These are phyloP conservation scores for Thermoascus crustaceus DNA, from an alignment of 2,329 filamentous ascomycete genomes.

Conservation along the genomic window DNA sequence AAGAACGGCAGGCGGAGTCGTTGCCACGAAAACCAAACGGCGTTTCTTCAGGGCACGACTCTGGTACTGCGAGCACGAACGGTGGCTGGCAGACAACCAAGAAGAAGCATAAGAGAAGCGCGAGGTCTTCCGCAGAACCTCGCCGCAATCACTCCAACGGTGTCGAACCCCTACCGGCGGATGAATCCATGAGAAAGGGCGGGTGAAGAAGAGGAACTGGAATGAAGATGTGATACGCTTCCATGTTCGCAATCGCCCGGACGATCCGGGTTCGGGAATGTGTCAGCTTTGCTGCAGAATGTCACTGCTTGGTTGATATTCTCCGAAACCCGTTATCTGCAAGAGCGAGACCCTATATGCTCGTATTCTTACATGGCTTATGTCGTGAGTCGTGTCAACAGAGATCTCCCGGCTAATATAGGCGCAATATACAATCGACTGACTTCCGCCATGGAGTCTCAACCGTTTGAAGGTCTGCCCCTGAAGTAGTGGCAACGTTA, in stretches of 20 bases:
- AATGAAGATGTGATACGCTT: no score
- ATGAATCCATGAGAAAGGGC: conserved; percentile 39
- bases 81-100: conserved; percentile 39
- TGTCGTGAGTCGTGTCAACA: no score
- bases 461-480: background rate
- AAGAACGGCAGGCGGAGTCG: conserved; percentile 23
- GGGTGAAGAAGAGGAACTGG: conserved; percentile 24
- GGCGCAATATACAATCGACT: no score
- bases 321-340: no score
- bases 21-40: conserved; percentile 26
- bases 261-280: no score
- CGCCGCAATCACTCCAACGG: conserved; percentile 20
- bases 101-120: conserved; percentile 33
- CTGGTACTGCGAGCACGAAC: conserved; percentile 12
- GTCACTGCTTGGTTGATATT: no score
- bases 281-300: background rate
- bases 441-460: no score
- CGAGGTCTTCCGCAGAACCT: conserved; percentile 27
- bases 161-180: conserved; percentile 32
- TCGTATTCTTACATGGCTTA: no score
- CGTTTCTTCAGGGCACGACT: conserved; percentile 16
- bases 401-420: no score
- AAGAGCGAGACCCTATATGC: no score
- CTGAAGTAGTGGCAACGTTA: background rate
- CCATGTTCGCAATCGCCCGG: no score